These are phyloP conservation scores for Puccinia polysora DNA, from an alignment of 1,284 basidiomycete genomes.

Conservation along the genomic window DNA sequence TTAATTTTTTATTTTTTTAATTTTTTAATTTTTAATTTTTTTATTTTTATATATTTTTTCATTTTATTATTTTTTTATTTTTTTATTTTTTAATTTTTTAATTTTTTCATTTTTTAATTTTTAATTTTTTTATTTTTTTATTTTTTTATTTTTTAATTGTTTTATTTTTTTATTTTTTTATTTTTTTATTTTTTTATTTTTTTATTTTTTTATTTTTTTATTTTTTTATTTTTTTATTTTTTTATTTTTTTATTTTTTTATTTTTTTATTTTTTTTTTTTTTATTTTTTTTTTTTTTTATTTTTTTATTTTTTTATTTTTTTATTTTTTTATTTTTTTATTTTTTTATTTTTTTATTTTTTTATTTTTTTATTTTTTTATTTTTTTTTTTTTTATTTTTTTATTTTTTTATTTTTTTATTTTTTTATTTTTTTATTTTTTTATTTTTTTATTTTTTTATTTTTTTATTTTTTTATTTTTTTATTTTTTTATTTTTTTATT, in stretches of 20 bases:
- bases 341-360: not conserved
- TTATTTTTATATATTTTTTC: not conserved
- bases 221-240: not conserved
- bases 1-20: no score
- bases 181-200: not conserved
- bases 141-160: not conserved
- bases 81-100: no score
- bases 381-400: no score
- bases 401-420: no score
- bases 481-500: no score
- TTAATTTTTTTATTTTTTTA: not conserved
- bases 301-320: not conserved
- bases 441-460: no score
- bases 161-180: not conserved
- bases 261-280: not conserved
- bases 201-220: not conserved
- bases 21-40: constrained; percentile 1
- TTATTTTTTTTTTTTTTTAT: not conserved
- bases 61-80: not conserved
- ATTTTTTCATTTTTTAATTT: not conserved
- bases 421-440: no score
- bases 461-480: no score
- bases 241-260: not conserved
- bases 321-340: not conserved
- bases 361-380: constrained; percentile 8